Conservation (phyloP, 2,329 filamentous ascomycete genomes). For the Paramyrothecium sp. region DNA sequence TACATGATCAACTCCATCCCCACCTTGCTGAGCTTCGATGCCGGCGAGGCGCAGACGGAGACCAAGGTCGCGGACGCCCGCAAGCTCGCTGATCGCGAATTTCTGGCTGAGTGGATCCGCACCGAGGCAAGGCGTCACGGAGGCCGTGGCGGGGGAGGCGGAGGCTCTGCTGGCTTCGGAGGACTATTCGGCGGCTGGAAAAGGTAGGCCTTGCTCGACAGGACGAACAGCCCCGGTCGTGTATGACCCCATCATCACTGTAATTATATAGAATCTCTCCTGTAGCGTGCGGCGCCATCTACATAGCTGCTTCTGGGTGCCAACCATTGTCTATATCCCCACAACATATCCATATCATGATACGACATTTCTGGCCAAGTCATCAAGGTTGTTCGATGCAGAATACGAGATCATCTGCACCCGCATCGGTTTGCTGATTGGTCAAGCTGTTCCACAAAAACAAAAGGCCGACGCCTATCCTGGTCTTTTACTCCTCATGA, state of each 20-base stretch:
- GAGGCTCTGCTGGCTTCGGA: slow-evolving; percentile 30
- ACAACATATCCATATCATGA: no score
- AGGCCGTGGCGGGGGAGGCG: slow-evolving; percentile 41
- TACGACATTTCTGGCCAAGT: no score
- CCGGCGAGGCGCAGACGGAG: slow-evolving; percentile 47
- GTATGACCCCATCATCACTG: no score
- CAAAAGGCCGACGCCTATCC: neutral
- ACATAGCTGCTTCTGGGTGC: no score
- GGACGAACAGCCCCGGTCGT: no score
- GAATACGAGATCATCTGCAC: no score
- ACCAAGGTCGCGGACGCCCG: slow-evolving; percentile 50
- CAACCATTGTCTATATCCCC: no score
- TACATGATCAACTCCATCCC: slow-evolving; percentile 60
- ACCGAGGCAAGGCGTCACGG: slow-evolving; percentile 48
- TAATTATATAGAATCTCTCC: no score
- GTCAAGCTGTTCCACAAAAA: neutral
- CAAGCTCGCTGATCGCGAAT: slow-evolving; percentile 46
- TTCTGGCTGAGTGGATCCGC: slow-evolving; percentile 53
- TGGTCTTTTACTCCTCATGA: neutral
- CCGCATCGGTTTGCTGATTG: no score
- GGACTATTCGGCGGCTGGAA: slow-evolving; percentile 38
- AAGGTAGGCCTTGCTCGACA: neutral
- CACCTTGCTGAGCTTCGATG: slow-evolving; percentile 57
- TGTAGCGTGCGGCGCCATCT: no score
- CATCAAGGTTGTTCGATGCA: no score